phyloP scores from a whole-genome alignment of 257 asterid genomes.

The Gentiana macrophylla region DNA sequence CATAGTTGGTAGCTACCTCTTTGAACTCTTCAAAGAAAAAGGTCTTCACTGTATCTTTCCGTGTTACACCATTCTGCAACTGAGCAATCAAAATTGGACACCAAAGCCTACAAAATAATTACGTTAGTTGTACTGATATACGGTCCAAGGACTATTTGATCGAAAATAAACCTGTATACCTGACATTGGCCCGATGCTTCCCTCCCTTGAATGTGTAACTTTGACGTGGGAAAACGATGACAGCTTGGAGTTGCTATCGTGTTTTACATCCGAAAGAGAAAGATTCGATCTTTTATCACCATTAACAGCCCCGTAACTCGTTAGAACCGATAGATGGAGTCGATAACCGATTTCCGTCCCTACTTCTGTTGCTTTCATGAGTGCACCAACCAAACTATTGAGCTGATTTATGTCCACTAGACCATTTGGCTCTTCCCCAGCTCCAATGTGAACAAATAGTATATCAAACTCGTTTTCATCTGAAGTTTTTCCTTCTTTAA shows the following conservation, averaged over 20 bases:
- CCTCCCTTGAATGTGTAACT: conserved; percentile 71
- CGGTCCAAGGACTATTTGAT: not conserved
- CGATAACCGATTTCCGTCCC: conserved; percentile 47
- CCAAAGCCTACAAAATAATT: conserved; percentile 34
- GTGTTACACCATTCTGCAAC: conserved; percentile 83
- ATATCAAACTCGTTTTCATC: conserved; percentile 52
- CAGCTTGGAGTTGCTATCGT: conserved; percentile 28
- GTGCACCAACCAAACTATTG: conserved; percentile 47
- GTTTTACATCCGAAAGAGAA: conserved; percentile 20
- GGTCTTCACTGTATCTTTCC: conserved; percentile 57
- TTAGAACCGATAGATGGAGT: conserved; percentile 55
- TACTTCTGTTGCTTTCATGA: conserved; percentile 27
- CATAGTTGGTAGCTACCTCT: conserved; percentile 31
- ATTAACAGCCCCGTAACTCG: conserved; percentile 63
- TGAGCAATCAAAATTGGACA: conserved; percentile 82
- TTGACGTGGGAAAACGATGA: conserved; percentile 52
- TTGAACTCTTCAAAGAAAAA: conserved; percentile 49
- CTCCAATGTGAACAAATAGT: conserved; percentile 51
- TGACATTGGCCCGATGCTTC: conserved; percentile 43
- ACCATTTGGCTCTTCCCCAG: conserved; percentile 27
- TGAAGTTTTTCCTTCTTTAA: conserved; percentile 46
- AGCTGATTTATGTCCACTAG: conserved; percentile 32
- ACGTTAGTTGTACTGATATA: conserved; percentile 9
- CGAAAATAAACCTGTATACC: conserved; percentile 45
- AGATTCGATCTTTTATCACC: conserved; percentile 25